phyloP scores from a whole-genome alignment of 2,329 filamentous ascomycete genomes.

The Sporothrix humicola region DNA sequence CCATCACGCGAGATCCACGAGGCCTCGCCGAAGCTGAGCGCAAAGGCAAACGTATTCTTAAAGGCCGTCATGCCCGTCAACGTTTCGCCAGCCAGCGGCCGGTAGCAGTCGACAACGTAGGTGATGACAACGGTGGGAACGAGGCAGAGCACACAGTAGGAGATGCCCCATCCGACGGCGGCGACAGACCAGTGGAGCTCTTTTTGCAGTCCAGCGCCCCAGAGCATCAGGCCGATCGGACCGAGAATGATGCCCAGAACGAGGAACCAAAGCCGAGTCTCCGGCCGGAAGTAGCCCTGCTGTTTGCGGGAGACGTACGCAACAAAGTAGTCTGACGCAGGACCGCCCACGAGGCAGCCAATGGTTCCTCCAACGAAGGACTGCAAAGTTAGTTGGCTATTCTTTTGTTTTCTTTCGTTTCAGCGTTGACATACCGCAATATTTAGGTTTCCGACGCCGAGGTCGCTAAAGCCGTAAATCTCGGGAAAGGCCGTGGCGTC shows the following conservation, averaged over 20 bases:
- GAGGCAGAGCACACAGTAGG: constrained; percentile 18
- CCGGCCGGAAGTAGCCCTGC: constrained; percentile 17
- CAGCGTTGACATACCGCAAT: background rate
- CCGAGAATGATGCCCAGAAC: constrained; percentile 5
- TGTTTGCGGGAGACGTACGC: constrained; percentile 20
- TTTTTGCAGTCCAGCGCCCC: background rate
- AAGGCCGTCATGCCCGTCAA: constrained; percentile 13
- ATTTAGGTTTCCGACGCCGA: constrained; percentile 3
- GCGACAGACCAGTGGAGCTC: constrained; percentile 12
- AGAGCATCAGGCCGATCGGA: constrained; percentile 16
- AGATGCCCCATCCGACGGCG: constrained; percentile 7
- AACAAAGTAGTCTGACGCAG: constrained; percentile 16
- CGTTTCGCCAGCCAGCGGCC: constrained; percentile 15
- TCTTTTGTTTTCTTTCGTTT: background rate
- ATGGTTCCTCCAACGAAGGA: background rate
- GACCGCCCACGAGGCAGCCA: constrained; percentile 12
- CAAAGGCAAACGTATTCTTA: constrained; percentile 17
- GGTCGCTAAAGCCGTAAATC: constrained; percentile 13
- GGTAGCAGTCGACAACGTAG: constrained; percentile 12
- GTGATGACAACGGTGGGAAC: constrained; percentile 12
- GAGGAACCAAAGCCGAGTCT: constrained; percentile 11
- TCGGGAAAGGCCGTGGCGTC: constrained; percentile 11
- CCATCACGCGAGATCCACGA: constrained; percentile 15
- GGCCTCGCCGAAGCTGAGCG: constrained; percentile 20
- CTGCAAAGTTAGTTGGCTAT: background rate